Conservation (phyloP, 768 basidiomycete species). For the Gyrodon lividus region DNA sequence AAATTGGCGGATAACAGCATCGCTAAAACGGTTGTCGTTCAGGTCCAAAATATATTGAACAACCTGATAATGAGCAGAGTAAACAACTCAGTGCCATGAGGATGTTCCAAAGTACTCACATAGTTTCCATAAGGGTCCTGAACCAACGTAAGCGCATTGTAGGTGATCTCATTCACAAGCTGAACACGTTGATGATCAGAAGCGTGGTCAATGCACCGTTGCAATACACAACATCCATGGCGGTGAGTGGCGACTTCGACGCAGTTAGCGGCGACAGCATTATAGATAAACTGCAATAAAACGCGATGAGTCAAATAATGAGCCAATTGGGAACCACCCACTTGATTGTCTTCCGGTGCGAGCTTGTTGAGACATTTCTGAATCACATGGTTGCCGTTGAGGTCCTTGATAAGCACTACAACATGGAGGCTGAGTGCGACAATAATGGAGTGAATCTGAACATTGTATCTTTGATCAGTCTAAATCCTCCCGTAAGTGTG, state of each 20-base stretch:
- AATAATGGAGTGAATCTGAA: conserved; percentile 96
- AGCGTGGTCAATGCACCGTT: conserved; percentile 97
- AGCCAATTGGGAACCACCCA: conserved; percentile 25
- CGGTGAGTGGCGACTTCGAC: conserved; percentile 98
- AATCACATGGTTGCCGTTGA: conserved; percentile 97
- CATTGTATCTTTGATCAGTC: conserved; percentile 81
- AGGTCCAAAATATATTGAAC: conserved; percentile 98
- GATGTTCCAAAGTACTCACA: conserved; percentile 40
- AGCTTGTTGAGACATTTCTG: conserved; percentile 99
- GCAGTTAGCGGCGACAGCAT: conserved; percentile 97
- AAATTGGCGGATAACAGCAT: conserved; percentile 96
- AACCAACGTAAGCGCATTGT: conserved; percentile 94
- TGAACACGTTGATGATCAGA: conserved; percentile 94
- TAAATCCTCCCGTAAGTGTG: conserved; percentile 56
- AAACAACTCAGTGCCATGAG: neutral
- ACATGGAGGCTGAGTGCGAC: conserved; percentile 96
- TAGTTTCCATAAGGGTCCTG: conserved; percentile 97
- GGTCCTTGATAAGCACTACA: conserved; percentile 97
- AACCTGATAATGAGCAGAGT: conserved; percentile 50
- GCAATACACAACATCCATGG: conserved; percentile 97
- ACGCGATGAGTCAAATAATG: neutral
- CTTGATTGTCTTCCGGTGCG: conserved; percentile 98
- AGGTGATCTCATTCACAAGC: conserved; percentile 98
- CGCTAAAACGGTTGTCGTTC: conserved; percentile 98
- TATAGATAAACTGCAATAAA: conserved; percentile 85